phyloP scores from a whole-genome alignment of 768 basidiomycete genomes.

The Kwoniella sp. region DNA sequence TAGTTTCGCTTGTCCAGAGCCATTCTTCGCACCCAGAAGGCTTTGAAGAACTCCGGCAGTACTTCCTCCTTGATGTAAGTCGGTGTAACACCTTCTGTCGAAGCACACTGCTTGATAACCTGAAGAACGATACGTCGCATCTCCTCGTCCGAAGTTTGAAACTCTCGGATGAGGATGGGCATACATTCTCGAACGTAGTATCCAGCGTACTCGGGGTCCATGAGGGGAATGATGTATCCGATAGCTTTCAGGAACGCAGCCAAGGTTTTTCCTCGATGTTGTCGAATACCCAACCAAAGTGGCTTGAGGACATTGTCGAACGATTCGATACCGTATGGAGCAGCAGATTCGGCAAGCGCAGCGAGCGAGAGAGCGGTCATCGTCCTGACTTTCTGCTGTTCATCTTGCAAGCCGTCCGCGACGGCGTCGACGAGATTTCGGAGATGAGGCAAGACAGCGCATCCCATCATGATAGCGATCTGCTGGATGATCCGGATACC shows the following conservation, averaged over 20 bases:
- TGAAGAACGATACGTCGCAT: conserved; percentile 99
- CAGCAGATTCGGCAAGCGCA: conserved; percentile 92
- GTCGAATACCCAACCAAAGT: conserved; percentile 86
- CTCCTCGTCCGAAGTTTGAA: conserved; percentile 98
- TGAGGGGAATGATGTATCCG: conserved; percentile 97
- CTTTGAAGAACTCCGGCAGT: conserved; percentile 97
- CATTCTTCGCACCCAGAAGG: conserved; percentile 94
- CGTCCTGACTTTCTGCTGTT: conserved; percentile 92
- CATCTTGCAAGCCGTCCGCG: conserved; percentile 84
- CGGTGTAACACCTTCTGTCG: conserved; percentile 95
- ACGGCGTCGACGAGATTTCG: conserved; percentile 95
- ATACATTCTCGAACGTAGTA: conserved; percentile 90
- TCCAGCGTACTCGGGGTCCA: conserved; percentile 99
- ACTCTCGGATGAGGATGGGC: conserved; percentile 67
- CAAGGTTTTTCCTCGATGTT: conserved; percentile 89
- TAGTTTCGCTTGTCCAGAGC: conserved; percentile 94
- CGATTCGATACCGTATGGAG: conserved; percentile 98
- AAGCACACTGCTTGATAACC: conserved; percentile 97
- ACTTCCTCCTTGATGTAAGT: conserved; percentile 96
- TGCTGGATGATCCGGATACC: conserved; percentile 99
- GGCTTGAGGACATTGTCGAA: conserved; percentile 97
- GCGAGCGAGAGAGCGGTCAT: conserved; percentile 91
- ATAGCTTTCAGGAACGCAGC: conserved; percentile 97
- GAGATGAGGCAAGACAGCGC: conserved; percentile 92
- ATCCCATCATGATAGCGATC: conserved; percentile 99